These are phyloP conservation scores for Zelopaecilomyces penicillatus DNA, from an alignment of 2,329 filamentous ascomycete species.

Conservation along the genomic window DNA sequence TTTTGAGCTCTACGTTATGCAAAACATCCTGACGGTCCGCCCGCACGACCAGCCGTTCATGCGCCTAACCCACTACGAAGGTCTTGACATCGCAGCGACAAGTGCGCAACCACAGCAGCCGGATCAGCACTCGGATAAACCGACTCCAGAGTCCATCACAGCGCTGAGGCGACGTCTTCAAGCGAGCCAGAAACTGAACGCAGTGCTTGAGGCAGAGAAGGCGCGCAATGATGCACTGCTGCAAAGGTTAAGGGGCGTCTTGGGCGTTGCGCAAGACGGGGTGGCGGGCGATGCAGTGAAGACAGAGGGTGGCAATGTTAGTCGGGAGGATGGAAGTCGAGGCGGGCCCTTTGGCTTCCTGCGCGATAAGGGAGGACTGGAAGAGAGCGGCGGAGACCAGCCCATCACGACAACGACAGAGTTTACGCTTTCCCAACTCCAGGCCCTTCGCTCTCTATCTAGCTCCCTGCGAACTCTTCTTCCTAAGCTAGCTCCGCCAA, in stretches of 20 bases:
- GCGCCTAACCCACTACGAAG: slow-evolving; percentile 77
- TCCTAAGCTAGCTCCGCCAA: slow-evolving; percentile 45
- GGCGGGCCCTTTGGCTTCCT: slow-evolving; percentile 46
- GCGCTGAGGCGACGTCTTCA: slow-evolving; percentile 65
- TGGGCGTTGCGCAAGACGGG: slow-evolving; percentile 22
- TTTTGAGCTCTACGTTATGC: slow-evolving; percentile 81
- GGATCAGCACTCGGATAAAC: slow-evolving; percentile 21
- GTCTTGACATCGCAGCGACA: slow-evolving; percentile 36
- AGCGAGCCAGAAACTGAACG: slow-evolving; percentile 70
- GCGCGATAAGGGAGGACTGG: slow-evolving; percentile 42
- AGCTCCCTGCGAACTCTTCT: slow-evolving; percentile 53
- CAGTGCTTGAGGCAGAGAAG: slow-evolving; percentile 60
- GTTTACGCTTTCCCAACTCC: slow-evolving; percentile 77
- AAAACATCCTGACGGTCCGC: slow-evolving; percentile 68
- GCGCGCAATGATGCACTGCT: slow-evolving; percentile 66
- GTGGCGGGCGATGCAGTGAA: slow-evolving; percentile 9
- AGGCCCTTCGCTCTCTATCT: slow-evolving; percentile 62
- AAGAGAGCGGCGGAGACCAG: slow-evolving; percentile 40
- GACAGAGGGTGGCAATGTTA: slow-evolving; percentile 12
- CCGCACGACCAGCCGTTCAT: slow-evolving; percentile 71
- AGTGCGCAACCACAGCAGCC: neutral
- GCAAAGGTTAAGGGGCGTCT: slow-evolving; percentile 45
- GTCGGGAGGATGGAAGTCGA: slow-evolving; percentile 14
- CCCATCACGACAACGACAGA: slow-evolving; percentile 63
- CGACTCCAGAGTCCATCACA: slow-evolving; percentile 60